Conservation (phyloP, 139 green algal species). For the Trebouxia sp. region DNA sequence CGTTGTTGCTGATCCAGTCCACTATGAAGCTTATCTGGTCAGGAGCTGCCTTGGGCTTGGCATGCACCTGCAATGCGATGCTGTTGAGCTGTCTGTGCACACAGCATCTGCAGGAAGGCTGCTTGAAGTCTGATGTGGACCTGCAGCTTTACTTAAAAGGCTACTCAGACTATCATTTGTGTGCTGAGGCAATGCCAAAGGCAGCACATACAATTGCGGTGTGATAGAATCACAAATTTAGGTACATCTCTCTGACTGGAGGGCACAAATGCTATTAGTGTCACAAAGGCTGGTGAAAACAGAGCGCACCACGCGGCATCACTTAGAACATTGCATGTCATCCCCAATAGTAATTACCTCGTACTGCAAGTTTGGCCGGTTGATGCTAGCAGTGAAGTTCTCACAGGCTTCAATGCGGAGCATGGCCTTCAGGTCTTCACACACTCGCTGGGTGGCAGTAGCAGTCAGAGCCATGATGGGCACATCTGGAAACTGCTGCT, state of each 20-base stretch:
- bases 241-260: too few species aligned
- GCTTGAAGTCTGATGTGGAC: background rate
- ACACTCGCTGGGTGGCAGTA: conserved; percentile 44
- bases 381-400: conserved; percentile 62
- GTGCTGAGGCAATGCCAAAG: too few species aligned
- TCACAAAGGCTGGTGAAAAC: too few species aligned
- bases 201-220: too few species aligned
- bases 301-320: too few species aligned
- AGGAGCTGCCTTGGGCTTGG: conserved; percentile 39
- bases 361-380: conserved; percentile 79
- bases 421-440: conserved; percentile 45
- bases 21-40: conserved; percentile 47
- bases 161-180: too few species aligned
- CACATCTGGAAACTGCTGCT: conserved; percentile 56
- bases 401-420: conserved; percentile 61
- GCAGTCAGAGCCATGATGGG: conserved; percentile 57
- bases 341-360: too few species aligned
- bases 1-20: conserved; percentile 54
- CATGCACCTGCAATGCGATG: conserved; percentile 43
- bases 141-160: too few species aligned
- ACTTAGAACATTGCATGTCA: too few species aligned
- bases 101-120: background rate
- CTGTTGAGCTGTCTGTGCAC: too few species aligned
- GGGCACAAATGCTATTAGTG: too few species aligned
- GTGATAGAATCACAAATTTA: too few species aligned